A percentile compares a stretch with the other conserved stretches of the same genome.
These are phyloP conservation scores for Fusarium nodosum DNA, from an alignment of 2,329 filamentous ascomycete species.

Conservation along the genomic window DNA sequence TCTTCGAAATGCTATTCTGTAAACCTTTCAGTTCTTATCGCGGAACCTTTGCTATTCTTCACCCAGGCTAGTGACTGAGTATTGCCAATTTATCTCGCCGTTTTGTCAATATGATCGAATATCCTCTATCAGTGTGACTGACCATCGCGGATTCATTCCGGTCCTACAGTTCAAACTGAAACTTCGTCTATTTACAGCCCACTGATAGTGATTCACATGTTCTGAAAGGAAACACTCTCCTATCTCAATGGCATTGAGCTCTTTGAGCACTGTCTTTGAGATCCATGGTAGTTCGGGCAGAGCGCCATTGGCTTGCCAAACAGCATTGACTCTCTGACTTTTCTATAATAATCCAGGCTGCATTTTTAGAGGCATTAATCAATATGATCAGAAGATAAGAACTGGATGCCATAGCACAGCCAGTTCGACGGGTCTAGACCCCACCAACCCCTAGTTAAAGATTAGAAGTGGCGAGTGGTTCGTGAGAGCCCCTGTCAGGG, in stretches of 20 bases:
- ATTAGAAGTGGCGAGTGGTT: neutral
- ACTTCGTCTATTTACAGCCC: neutral
- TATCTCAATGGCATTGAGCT: rapidly evolving
- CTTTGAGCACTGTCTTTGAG: neutral
- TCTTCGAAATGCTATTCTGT: too few relatives aligned
- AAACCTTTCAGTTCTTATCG: too few relatives aligned
- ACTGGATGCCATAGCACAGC: neutral
- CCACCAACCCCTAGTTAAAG: neutral
- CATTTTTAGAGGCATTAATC: neutral
- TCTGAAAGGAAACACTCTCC: neutral
- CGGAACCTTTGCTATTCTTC: rapidly evolving
- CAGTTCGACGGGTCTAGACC: neutral
- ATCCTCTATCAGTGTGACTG: neutral
- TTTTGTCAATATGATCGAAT: neutral
- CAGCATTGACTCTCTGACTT: neutral
- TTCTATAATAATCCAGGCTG: too few relatives aligned
- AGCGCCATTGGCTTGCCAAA: neutral
- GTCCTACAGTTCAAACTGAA: neutral
- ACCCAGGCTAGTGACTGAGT: neutral
- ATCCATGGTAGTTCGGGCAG: neutral
- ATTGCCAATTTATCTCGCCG: too few relatives aligned
- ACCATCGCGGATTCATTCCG: neutral
- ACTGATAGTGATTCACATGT: neutral
- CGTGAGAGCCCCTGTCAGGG: neutral
- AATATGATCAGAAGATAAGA: neutral